These are phyloP conservation scores for Paramyrothecium roridum DNA, from an alignment of 2,329 filamentous ascomycete species.

Conservation along the genomic window DNA sequence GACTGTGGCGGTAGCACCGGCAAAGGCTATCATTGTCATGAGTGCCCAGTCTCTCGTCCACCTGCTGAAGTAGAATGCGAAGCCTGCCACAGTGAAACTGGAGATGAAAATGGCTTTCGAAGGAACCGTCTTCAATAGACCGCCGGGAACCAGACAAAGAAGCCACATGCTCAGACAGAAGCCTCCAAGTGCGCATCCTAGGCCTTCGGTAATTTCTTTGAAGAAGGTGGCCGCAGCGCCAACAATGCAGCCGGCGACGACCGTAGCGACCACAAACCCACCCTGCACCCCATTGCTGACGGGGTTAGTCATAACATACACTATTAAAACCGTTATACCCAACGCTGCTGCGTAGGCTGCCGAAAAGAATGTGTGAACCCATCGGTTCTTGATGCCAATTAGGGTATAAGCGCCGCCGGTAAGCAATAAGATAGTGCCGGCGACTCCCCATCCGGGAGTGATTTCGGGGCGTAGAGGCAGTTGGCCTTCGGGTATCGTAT, in stretches of 20 bases:
- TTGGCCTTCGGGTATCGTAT: conserved; percentile 42
- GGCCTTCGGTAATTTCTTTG: conserved; percentile 72
- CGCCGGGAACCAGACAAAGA: conserved; percentile 71
- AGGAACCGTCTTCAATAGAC: conserved; percentile 60
- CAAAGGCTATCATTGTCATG: conserved; percentile 74
- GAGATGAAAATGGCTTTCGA: conserved; percentile 74
- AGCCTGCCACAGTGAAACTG: conserved; percentile 64
- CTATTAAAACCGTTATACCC: conserved; percentile 74
- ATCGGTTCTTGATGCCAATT: conserved; percentile 78
- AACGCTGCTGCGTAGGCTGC: conserved; percentile 70
- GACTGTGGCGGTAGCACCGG: conserved; percentile 74
- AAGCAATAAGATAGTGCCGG: conserved; percentile 71
- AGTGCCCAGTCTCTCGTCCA: conserved; percentile 76
- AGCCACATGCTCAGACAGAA: conserved; percentile 92
- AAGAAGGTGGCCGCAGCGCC: conserved; percentile 76
- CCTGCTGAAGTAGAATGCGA: conserved; percentile 73
- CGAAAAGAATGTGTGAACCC: conserved; percentile 78
- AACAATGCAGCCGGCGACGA: conserved; percentile 69
- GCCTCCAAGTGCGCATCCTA: conserved; percentile 85
- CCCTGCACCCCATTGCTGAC: conserved; percentile 76
- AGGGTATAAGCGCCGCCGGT: conserved; percentile 70
- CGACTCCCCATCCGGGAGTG: conserved; percentile 78
- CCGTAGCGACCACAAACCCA: conserved; percentile 77
- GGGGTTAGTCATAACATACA: conserved; percentile 84
- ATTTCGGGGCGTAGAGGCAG: conserved; percentile 72